These are phyloP conservation scores for Alternaria sp. DNA, from an alignment of 2,329 filamentous ascomycete genomes.

Conservation along the genomic window DNA sequence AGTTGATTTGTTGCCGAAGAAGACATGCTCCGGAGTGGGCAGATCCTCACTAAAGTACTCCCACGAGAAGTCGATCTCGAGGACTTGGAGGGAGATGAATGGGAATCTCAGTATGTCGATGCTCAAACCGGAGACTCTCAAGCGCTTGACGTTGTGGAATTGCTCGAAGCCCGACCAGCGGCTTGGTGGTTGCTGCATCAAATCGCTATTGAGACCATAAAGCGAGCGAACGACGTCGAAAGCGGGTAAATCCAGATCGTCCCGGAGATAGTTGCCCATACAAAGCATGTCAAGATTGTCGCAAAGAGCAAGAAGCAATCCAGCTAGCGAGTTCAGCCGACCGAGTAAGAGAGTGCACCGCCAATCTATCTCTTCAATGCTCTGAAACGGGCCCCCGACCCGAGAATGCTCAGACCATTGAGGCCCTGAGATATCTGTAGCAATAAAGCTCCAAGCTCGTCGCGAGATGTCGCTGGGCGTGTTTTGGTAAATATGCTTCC, in stretches of 20 bases:
- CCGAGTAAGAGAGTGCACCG: background rate
- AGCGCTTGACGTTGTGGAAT: background rate
- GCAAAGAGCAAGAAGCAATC: background rate
- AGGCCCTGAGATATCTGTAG: background rate
- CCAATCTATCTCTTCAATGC: background rate
- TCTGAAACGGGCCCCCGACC: background rate
- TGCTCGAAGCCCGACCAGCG: background rate
- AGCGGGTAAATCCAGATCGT: background rate
- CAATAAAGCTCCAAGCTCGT: background rate
- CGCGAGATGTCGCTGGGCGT: no score
- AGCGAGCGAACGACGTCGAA: background rate
- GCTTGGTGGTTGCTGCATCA: background rate
- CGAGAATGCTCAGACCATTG: background rate
- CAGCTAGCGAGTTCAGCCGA: background rate
- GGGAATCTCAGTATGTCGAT: background rate
- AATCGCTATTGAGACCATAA: background rate
- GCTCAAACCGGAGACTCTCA: background rate
- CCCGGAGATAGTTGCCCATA: background rate
- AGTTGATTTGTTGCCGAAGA: background rate
- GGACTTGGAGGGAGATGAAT: background rate
- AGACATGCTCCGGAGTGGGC: background rate
- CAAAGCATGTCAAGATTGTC: background rate
- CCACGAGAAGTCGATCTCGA: background rate
- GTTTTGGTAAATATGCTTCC: no score
- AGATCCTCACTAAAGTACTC: background rate